Evolutionary conservation across 441 rosid genomes (phyloP).

Genomic region (Mallotus repandus): DNA sequence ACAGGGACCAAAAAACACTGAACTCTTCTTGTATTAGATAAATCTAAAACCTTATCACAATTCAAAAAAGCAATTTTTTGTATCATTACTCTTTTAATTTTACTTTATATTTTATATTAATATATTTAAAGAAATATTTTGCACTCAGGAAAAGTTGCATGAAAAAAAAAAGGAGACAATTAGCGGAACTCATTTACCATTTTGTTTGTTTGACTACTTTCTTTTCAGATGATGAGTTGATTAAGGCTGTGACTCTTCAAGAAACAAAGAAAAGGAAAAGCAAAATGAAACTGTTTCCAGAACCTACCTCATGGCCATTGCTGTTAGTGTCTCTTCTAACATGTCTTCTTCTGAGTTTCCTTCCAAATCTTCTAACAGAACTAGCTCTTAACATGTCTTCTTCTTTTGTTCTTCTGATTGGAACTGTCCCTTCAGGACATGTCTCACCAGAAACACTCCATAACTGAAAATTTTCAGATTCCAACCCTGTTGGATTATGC

Average conservation of each 20-base stretch:
- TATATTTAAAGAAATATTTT: not conserved
- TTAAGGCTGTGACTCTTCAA: conserved; percentile 21
- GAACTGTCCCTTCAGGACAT: conserved; percentile 89
- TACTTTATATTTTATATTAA: conserved; percentile 7
- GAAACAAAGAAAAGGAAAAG: not conserved
- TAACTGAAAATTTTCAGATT: conserved; percentile 49
- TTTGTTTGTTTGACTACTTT: conserved; percentile 36
- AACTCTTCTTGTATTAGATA: not conserved
- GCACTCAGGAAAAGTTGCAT: conserved; percentile 14
- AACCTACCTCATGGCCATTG: conserved; percentile 84
- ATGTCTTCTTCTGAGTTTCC: conserved; percentile 57
- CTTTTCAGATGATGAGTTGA: conserved; percentile 20
- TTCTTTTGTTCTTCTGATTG: conserved; percentile 80
- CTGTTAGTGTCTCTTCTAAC: conserved; percentile 76
- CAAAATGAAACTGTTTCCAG: not conserved
- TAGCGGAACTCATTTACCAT: conserved; percentile 26
- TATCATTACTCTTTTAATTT: conserved; percentile 29
- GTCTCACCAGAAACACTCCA: conserved; percentile 79
- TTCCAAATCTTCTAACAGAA: conserved; percentile 62
- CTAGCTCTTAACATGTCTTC: conserved; percentile 78
- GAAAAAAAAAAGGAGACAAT: conserved; percentile 21
- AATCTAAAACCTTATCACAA: conserved; percentile 3
- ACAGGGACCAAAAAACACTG: not conserved
- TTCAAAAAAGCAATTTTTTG: conserved; percentile 32
- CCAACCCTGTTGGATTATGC: conserved; percentile 28